Conservation (phyloP, 352 stramenopile species). For the Pythium folliculosum region DNA sequence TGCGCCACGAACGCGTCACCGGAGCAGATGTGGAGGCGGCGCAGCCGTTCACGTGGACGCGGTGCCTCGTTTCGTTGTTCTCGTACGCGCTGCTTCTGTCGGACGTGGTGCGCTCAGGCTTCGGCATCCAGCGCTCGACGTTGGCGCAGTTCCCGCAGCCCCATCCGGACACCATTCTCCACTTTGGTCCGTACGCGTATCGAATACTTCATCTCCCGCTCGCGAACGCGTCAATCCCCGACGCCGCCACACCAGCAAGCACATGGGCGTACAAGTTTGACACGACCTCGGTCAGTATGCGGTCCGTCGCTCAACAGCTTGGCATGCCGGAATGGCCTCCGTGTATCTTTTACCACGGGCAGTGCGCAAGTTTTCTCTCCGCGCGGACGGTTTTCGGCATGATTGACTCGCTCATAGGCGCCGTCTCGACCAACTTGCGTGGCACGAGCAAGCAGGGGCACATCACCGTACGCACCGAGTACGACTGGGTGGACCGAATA, state of each 20-base stretch:
- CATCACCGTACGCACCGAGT: constrained; percentile 18
- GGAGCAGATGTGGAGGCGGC: neutral
- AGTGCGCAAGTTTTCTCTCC: neutral
- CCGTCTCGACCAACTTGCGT: neutral
- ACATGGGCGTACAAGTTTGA: constrained; percentile 18
- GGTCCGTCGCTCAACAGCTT: constrained; percentile 5
- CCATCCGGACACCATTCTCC: constrained; percentile 2
- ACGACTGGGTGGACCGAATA: constrained; percentile 40
- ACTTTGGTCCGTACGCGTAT: constrained; percentile 22
- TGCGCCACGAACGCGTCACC: neutral
- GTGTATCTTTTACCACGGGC: neutral
- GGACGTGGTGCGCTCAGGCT: constrained; percentile 22
- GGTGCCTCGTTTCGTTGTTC: constrained; percentile 19
- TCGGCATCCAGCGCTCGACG: neutral
- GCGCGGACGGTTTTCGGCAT: neutral
- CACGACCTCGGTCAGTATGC: constrained; percentile 16
- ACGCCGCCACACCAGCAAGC: neutral
- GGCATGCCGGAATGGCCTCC: neutral
- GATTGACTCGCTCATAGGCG: neutral
- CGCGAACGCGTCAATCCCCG: neutral
- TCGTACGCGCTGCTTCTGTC: constrained; percentile 31
- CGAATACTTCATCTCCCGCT: neutral
- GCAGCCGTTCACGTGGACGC: constrained; percentile 14
- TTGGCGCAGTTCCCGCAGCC: constrained; percentile 10
- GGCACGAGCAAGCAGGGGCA: neutral